A percentile compares a stretch with the other conserved stretches of the same genome.
phyloP scores from a whole-genome alignment of 2,329 filamentous ascomycete genomes.

The Sclerotinia borealis region DNA sequence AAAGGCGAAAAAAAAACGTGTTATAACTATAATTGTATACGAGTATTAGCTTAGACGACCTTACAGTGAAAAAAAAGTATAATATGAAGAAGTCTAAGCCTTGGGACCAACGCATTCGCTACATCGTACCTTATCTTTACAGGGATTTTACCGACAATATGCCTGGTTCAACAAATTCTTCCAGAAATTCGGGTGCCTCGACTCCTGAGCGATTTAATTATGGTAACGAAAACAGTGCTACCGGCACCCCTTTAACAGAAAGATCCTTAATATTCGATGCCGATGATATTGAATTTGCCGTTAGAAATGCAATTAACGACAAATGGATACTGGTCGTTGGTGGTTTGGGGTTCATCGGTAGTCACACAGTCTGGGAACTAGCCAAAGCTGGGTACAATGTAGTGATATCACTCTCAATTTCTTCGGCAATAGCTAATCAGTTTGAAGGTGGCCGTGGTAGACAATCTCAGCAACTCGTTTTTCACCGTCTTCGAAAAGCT shows the following conservation, averaged over 20 bases:
- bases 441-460: slow-evolving; percentile 34
- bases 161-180: slow-evolving; percentile 22
- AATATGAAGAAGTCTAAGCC: slow-evolving; percentile 8
- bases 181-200: slow-evolving; percentile 21
- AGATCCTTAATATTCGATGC: slow-evolving; percentile 23
- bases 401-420: not conserved
- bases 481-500: slow-evolving; percentile 21
- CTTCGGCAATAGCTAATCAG: slow-evolving; percentile 2
- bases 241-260: slow-evolving; percentile 25
- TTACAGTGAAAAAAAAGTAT: slow-evolving; percentile 5
- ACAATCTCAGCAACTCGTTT: slow-evolving; percentile 35
- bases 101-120: not conserved
- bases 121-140: slow-evolving; percentile 9
- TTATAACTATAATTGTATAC: slow-evolving; percentile 8
- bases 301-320: slow-evolving; percentile 14
- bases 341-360: slow-evolving; percentile 44
- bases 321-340: slow-evolving; percentile 39
- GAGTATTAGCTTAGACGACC: slow-evolving; percentile 3
- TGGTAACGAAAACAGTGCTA: slow-evolving; percentile 19
- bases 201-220: slow-evolving; percentile 19
- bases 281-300: slow-evolving; percentile 19
- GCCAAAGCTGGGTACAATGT: slow-evolving; percentile 42
- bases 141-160: slow-evolving; percentile 8
- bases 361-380: slow-evolving; percentile 44
- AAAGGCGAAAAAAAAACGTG: no score